Conservation (phyloP, 1,284 basidiomycete species). For the Rhodofomes roseus region DNA sequence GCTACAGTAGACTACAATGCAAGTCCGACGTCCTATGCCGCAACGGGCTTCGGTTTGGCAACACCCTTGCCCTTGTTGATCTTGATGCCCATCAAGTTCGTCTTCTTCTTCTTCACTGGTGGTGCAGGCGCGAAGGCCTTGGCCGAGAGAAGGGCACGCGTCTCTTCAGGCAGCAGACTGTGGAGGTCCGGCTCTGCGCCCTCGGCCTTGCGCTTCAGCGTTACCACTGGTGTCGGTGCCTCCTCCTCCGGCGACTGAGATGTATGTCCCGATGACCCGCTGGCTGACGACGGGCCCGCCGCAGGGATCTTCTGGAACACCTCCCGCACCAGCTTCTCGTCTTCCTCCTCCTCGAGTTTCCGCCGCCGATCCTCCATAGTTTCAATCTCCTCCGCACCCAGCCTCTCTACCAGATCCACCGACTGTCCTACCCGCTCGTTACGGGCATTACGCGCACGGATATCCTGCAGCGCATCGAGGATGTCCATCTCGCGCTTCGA, state of each 20-base stretch:
- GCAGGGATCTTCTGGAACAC: conserved; percentile 78
- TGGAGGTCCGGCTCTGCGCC: conserved; percentile 66
- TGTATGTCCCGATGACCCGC: conserved; percentile 19
- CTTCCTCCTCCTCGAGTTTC: conserved; percentile 80
- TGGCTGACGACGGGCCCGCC: conserved; percentile 26
- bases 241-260: conserved; percentile 20
- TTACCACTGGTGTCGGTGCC: conserved; percentile 44
- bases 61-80: conserved; percentile 48
- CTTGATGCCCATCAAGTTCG: conserved; percentile 69
- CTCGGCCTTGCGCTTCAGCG: conserved; percentile 78
- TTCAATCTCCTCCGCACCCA: conserved; percentile 61
- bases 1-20: neutral
- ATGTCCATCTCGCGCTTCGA: conserved; percentile 99
- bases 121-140: conserved; percentile 38
- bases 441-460: conserved; percentile 89
- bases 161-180: conserved; percentile 71
- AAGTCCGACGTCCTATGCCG: neutral
- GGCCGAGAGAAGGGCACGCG: conserved; percentile 58
- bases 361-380: conserved; percentile 67
- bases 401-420: conserved; percentile 56
- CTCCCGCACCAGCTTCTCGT: conserved; percentile 83
- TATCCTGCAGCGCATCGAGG: conserved; percentile 93
- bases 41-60: conserved; percentile 15
- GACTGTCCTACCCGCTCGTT: conserved; percentile 77
- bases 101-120: conserved; percentile 61